Evolutionary conservation across 2,329 filamentous ascomycete species (phyloP).

Genomic region (Chaetomiaceae sp.): DNA sequence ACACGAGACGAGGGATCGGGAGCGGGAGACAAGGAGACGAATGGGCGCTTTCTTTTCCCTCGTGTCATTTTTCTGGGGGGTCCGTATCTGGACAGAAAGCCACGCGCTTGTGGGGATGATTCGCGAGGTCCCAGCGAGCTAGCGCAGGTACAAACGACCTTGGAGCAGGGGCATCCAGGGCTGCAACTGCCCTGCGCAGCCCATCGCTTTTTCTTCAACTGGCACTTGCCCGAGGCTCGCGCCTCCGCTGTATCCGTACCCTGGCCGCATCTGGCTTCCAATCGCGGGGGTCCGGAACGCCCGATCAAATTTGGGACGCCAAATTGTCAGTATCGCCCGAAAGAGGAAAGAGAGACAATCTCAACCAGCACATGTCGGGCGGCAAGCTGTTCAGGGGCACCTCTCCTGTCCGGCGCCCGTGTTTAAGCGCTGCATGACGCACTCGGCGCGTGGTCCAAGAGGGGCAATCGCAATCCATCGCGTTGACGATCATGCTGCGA

Average conservation of each 20-base stretch:
- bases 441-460: background rate
- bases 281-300: too few species aligned
- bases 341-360: too few species aligned
- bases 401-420: background rate
- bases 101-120: constrained; percentile 17
- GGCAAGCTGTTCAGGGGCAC: background rate
- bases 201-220: too few species aligned
- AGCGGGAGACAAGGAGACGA: background rate
- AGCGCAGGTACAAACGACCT: background rate
- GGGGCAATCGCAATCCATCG: too few species aligned
- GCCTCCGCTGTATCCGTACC: too few species aligned
- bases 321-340: too few species aligned
- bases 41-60: background rate
- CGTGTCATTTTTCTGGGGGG: constrained; percentile 9
- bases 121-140: constrained; percentile 4
- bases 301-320: too few species aligned
- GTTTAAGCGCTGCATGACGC: background rate
- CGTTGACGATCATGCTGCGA: too few species aligned
- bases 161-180: background rate
- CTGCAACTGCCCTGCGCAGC: too few species aligned
- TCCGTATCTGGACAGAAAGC: background rate
- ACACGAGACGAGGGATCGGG: background rate
- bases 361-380: too few species aligned
- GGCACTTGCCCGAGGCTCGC: too few species aligned
- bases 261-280: too few species aligned